These are phyloP conservation scores for Neonectria punicea DNA, from an alignment of 2,329 filamentous ascomycete species.

Conservation along the genomic window DNA sequence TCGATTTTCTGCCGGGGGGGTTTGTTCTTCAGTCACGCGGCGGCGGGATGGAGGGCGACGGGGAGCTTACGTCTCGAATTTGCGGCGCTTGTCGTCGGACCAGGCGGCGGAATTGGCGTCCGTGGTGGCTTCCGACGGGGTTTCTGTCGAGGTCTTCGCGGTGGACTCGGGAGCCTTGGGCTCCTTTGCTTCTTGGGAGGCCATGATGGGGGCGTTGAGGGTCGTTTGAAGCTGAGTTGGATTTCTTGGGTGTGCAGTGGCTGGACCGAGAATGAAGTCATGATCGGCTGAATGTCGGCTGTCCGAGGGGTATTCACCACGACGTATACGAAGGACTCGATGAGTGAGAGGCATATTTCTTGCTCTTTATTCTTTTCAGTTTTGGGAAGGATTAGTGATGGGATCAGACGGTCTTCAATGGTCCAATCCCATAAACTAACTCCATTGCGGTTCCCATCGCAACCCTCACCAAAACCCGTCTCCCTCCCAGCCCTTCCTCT, in stretches of 20 bases:
- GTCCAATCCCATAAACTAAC: not conserved
- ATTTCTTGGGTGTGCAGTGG: not conserved
- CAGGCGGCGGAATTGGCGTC: slow-evolving; percentile 55
- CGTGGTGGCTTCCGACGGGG: not conserved
- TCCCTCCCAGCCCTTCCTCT: slow-evolving; percentile 28
- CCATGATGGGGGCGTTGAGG: slow-evolving; percentile 7
- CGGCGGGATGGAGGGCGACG: not conserved
- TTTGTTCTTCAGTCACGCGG: slow-evolving; percentile 17
- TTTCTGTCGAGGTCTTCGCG: not conserved
- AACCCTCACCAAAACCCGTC: slow-evolving; percentile 38
- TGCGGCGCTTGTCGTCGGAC: slow-evolving; percentile 68
- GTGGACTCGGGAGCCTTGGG: slow-evolving; percentile 18
- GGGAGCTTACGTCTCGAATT: slow-evolving; percentile 69
- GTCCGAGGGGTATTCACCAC: not conserved
- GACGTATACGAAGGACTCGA: not conserved
- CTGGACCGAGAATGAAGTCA: slow-evolving; percentile 26
- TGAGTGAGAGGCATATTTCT: not conserved
- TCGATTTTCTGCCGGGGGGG: slow-evolving; percentile 72
- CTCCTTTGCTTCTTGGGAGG: slow-evolving; percentile 31
- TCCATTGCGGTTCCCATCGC: not conserved
- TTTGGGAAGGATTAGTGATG: not conserved
- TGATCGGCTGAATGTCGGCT: slow-evolving; percentile 32
- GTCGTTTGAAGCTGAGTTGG: not conserved
- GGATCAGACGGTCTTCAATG: not conserved
- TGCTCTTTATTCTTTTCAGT: slow-evolving; percentile 21